phyloP scores from a whole-genome alignment of 2,329 filamentous ascomycete genomes.

The Arthrobotrys entomopaga region DNA sequence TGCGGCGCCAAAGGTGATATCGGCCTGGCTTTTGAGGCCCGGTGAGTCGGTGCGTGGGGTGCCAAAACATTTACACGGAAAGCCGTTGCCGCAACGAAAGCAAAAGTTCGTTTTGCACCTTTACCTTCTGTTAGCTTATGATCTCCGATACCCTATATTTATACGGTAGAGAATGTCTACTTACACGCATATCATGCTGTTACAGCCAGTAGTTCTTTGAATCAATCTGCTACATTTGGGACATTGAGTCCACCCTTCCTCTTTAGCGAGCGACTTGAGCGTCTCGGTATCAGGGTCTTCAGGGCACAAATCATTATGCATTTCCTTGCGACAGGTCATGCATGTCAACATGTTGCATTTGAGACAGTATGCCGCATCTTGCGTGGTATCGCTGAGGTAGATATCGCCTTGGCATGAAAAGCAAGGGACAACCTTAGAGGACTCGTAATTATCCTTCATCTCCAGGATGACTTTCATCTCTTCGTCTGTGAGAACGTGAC shows the following conservation, averaged over 20 bases:
- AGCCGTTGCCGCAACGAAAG: conserved; percentile 29
- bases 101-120: conserved; percentile 44
- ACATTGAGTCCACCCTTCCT: conserved; percentile 51
- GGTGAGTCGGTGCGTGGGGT: conserved; percentile 1
- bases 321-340: conserved; percentile 42
- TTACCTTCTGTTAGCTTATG: background rate
- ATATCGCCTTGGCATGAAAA: conserved; percentile 51
- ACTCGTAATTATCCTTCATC: conserved; percentile 18
- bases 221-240: conserved; percentile 45
- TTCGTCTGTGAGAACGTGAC: conserved; percentile 39
- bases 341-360: conserved; percentile 47
- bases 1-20: conserved; percentile 19
- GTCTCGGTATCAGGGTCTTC: conserved; percentile 46
- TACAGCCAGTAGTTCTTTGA: conserved; percentile 31
- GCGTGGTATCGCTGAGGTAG: conserved; percentile 34
- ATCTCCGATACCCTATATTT: background rate
- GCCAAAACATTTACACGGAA: conserved; percentile 17
- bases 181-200: conserved; percentile 47
- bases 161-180: background rate
- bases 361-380: conserved; percentile 45
- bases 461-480: conserved; percentile 21
- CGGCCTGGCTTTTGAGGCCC: conserved; percentile 25
- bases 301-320: conserved; percentile 46
- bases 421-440: conserved; percentile 37
- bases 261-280: conserved; percentile 24